Evolutionary conservation across 306 rosid genomes (phyloP), one percentile per base, ranked within the genome.

Genomic region (Ceratonia siliqua): DNA sequence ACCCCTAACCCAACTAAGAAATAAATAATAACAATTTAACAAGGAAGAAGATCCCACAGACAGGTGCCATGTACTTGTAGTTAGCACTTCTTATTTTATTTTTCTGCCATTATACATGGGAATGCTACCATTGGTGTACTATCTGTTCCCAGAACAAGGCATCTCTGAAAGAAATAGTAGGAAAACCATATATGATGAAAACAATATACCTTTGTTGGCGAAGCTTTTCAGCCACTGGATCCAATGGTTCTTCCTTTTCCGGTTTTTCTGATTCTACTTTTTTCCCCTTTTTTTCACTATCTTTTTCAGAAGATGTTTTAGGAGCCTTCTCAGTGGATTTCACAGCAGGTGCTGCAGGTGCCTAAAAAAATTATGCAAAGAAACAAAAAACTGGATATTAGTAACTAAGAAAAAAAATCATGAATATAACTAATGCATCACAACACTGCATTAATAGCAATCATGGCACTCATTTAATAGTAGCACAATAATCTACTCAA

Each of bases 191-290:
- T 6, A 46, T 8, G 27, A 55, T 6, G 11, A 62, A 49, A 74
- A 54, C 24, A 48, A 33, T 24, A 78, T 56, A 92, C 99, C 99
- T 87, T 85, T 94, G 99, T 79, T 92, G 97, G 78, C 93, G 92
- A 79, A 91, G 95, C 82, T 94, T 94, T 84, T 92, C 99, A 42
- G 99, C 87, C 58, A 83, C 36, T 15, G 97, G 95, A 87, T 94
- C 99, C 79, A 94, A 83, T 58, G 95, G 89, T 68, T 82, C 92
- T 82, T 94, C 86, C 28, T 78, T 75, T 52, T 42, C 76, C 74
- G 70, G 82, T 61, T 78, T 75, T 52, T 42, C 76, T 77, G 70
- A 81, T 61, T 72, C 88, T 59, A 86, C 70, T 5, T 64, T 53
- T 83, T 92, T 90, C 53, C 83, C 97, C 83, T 90, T 90, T 83